Evolutionary conservation across 73 alveolate species (phyloP).

Genomic region (Tetrahymena elliotti): DNA sequence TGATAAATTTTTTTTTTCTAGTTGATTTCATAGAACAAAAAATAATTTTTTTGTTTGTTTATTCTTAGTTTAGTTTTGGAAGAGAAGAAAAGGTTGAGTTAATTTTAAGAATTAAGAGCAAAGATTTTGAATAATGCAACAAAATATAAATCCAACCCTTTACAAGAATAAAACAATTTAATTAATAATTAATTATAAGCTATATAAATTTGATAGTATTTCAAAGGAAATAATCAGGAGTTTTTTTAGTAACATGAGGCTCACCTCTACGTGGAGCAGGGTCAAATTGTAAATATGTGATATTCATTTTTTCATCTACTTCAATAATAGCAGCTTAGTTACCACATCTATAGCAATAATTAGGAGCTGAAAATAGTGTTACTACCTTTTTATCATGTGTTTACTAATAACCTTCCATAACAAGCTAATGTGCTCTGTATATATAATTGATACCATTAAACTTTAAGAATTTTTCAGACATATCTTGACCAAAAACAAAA

Average conservation of each 20-base stretch:
- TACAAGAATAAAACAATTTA: not conserved
- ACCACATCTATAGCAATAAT: conserved; percentile 97
- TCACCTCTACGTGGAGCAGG: conserved; percentile 89
- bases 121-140: not conserved
- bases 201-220: not conserved
- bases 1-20: too few relatives aligned
- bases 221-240: conserved; percentile 82
- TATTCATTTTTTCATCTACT: conserved; percentile 72
- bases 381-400: conserved; percentile 81
- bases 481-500: conserved; percentile 54
- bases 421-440: conserved; percentile 58
- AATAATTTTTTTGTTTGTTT: too few relatives aligned
- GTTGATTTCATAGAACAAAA: too few relatives aligned
- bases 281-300: conserved; percentile 62
- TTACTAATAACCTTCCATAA: conserved; percentile 56
- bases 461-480: conserved; percentile 43
- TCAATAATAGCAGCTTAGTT: conserved; percentile 93
- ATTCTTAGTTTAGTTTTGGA: too few relatives aligned
- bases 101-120: not conserved
- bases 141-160: not conserved
- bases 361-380: conserved; percentile 95
- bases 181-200: too few relatives aligned
- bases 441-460: conserved; percentile 42
- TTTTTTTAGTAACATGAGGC: conserved; percentile 63
- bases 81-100: too few relatives aligned